Conservation (phyloP, 2,329 filamentous ascomycete genomes). For the Fusarium praegraminearum region DNA sequence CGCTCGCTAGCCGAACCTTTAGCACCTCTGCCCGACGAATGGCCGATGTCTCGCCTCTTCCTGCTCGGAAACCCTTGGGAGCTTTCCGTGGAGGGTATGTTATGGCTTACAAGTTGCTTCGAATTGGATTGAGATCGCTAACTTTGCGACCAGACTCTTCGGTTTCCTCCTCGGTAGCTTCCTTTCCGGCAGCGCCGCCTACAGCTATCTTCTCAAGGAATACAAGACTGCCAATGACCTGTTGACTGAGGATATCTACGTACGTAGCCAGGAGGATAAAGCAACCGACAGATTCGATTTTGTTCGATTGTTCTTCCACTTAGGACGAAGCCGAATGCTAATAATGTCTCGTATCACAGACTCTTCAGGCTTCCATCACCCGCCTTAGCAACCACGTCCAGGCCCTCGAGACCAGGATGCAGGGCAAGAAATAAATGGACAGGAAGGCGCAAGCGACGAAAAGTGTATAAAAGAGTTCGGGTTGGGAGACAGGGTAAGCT, state of each 20-base stretch:
- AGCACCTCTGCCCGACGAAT: slow-evolving; percentile 64
- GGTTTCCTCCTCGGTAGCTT: slow-evolving; percentile 91
- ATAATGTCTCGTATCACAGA: slow-evolving; percentile 61
- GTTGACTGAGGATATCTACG: slow-evolving; percentile 94
- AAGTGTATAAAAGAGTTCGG: slow-evolving; percentile 40
- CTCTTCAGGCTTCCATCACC: slow-evolving; percentile 87
- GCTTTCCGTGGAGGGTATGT: slow-evolving; percentile 72
- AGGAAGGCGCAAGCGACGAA: slow-evolving; percentile 7
- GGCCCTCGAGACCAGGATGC: slow-evolving; percentile 83
- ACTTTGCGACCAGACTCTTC: slow-evolving; percentile 72
- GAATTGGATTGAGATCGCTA: slow-evolving; percentile 10
- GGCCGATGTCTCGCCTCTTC: slow-evolving; percentile 60
- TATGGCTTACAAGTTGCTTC: neutral
- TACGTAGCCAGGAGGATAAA: slow-evolving; percentile 63
- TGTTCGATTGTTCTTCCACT: neutral
- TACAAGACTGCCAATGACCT: slow-evolving; percentile 95
- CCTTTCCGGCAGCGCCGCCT: slow-evolving; percentile 82
- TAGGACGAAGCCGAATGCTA: neutral
- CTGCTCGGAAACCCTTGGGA: slow-evolving; percentile 69
- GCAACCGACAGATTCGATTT: slow-evolving; percentile 6
- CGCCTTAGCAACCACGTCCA: slow-evolving; percentile 86
- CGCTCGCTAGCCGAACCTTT: slow-evolving; percentile 58
- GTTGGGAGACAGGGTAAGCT: slow-evolving; percentile 8
- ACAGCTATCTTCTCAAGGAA: slow-evolving; percentile 93
- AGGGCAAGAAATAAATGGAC: slow-evolving; percentile 75